A percentile compares a stretch with the other conserved stretches of the same genome.
Conservation (phyloP, 1,284 basidiomycete genomes). For the Termitomyces sp. region DNA sequence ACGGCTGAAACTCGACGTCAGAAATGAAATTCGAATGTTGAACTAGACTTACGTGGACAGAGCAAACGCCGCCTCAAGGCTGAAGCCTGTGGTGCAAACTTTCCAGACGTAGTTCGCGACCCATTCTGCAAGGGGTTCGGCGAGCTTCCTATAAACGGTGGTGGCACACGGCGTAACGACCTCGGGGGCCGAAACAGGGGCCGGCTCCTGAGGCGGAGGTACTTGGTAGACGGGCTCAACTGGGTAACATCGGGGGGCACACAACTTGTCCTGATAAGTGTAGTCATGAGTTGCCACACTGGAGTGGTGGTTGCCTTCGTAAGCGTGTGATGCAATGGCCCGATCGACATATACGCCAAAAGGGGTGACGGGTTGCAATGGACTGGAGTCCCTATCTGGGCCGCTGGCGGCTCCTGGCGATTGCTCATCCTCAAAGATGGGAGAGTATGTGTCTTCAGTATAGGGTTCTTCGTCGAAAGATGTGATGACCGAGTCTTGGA, state of each 20-base stretch:
- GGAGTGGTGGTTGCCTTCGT: slow-evolving; percentile 14
- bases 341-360: slow-evolving; percentile 72
- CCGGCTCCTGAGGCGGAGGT: slow-evolving; percentile 32
- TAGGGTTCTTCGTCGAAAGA: slow-evolving; percentile 27
- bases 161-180: slow-evolving; percentile 48
- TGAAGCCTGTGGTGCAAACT: slow-evolving; percentile 63
- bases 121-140: slow-evolving; percentile 74
- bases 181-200: slow-evolving; percentile 33
- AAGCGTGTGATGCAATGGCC: slow-evolving; percentile 45
- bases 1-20: slow-evolving; percentile 21
- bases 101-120: slow-evolving; percentile 75
- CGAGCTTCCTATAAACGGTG: slow-evolving; percentile 61
- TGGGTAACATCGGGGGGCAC: slow-evolving; percentile 21
- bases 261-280: slow-evolving; percentile 21
- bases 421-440: slow-evolving; percentile 55
- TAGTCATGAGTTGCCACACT: slow-evolving; percentile 11
- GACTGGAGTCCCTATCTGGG: slow-evolving; percentile 57
- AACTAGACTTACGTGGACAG: slow-evolving; percentile 43
- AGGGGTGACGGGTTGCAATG: slow-evolving; percentile 66
- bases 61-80: slow-evolving; percentile 46
- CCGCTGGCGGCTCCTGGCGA: slow-evolving; percentile 51
- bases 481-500: slow-evolving; percentile 19
- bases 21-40: not conserved
- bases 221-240: slow-evolving; percentile 26
- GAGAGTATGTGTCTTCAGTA: slow-evolving; percentile 52